phyloP scores from a whole-genome alignment of 2,329 filamentous ascomycete genomes.

The Delphinella strobiligena region DNA sequence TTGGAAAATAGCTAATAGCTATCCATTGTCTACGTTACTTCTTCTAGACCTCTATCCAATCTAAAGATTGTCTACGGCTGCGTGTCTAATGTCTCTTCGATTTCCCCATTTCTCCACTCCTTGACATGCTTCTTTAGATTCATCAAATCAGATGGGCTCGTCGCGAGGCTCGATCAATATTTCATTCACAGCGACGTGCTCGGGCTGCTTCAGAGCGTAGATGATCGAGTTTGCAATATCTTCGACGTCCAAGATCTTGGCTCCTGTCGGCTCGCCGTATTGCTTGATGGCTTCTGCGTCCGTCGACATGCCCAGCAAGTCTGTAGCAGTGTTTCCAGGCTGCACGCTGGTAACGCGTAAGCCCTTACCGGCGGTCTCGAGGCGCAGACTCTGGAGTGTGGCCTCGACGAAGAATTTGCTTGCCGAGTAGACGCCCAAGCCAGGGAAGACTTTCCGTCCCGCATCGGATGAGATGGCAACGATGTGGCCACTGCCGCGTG shows the following conservation, averaged over 20 bases:
- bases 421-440: constrained; percentile 69
- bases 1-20: too few relatives aligned
- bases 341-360: constrained; percentile 64
- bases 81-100: too few relatives aligned
- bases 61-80: too few relatives aligned
- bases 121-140: too few relatives aligned
- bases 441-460: constrained; percentile 70
- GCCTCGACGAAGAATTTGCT: constrained; percentile 81
- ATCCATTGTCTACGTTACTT: too few relatives aligned
- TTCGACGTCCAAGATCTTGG: constrained; percentile 59
- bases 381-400: constrained; percentile 59
- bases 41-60: too few relatives aligned
- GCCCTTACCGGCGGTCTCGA: constrained; percentile 65
- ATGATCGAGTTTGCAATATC: constrained; percentile 64
- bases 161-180: constrained; percentile 67
- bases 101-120: too few relatives aligned
- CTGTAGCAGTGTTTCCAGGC: constrained; percentile 65
- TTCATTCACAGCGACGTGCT: constrained; percentile 69
- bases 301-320: constrained; percentile 61
- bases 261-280: constrained; percentile 62
- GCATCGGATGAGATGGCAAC: constrained; percentile 75
- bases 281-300: constrained; percentile 67
- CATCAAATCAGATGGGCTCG: constrained; percentile 58
- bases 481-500: constrained; percentile 57
- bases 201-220: constrained; percentile 61